phyloP scores from a whole-genome alignment of 1,284 basidiomycete species.

The Ceratobasidium sp. region DNA sequence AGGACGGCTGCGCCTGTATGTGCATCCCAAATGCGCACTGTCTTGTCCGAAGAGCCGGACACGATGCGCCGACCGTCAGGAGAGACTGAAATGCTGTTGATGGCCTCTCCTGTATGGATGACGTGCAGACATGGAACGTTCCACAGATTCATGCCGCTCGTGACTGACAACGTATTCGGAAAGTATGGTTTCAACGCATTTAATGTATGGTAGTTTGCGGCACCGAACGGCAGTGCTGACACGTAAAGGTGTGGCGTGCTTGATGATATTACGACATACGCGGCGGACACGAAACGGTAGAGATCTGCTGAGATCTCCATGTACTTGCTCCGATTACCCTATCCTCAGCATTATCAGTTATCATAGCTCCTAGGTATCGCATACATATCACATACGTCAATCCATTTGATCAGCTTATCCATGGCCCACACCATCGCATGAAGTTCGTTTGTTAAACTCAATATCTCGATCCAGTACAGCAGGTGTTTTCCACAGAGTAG shows the following conservation, averaged over 20 bases:
- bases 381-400: background rate
- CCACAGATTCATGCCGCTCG: background rate
- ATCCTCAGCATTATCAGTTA: background rate
- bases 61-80: slow-evolving; percentile 22
- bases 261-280: background rate
- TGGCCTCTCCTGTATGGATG: background rate
- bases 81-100: background rate
- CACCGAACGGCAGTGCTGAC: slow-evolving; percentile 17
- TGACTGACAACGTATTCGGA: slow-evolving; percentile 1
- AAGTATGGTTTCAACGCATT: background rate
- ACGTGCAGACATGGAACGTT: background rate
- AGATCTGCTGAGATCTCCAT: background rate
- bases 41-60: slow-evolving; percentile 8
- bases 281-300: background rate
- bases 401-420: background rate
- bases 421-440: background rate
- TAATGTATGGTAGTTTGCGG: background rate
- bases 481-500: background rate
- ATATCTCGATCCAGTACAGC: slow-evolving; percentile 19
- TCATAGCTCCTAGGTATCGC: background rate
- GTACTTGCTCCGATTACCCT: background rate
- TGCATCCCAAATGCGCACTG: slow-evolving; percentile 44
- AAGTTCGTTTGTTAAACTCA: background rate
- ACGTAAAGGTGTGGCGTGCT: slow-evolving; percentile 37
- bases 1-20: slow-evolving; percentile 13